Evolutionary conservation across 768 basidiomycete species (phyloP), one percentile per base, ranked within the genome.

Genomic region (Termitomyces sp.): DNA sequence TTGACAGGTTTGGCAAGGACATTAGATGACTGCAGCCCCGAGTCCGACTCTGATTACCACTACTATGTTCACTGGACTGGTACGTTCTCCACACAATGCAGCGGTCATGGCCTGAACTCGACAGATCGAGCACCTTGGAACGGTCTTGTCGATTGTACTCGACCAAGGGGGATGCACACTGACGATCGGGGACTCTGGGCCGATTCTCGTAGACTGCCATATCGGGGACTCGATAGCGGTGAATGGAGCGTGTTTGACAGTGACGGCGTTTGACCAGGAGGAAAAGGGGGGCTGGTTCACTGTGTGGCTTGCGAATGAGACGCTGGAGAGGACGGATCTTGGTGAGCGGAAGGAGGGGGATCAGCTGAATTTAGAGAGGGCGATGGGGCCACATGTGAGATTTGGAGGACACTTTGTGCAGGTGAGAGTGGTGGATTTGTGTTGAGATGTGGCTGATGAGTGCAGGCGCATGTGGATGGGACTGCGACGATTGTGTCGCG

Each of bases 401-500:
- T 97, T 98, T 64, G 97, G 97, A 25, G 97, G 97, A 11, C 97
- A 99, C 68, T 94, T 95, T 66, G 97, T 99, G 20, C 96, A 98
- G 83, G 94, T 91, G 64, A 52, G 76, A 4, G 22, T 16, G 12
- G 16, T 42, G 54, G 27, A 10, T 35, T 35, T 32, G 10, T 1
- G 7, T 15, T 45, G 23, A 6, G 18, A 16, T 18, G 12, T 38
- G 43, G 18, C 50, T 27, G 31, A 32, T 25, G 25, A 35, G 20
- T 20, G 32, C 56, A 98, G 94, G 97, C 90, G 16, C 97, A 99
- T 70, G 89, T 98, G 57, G 97, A 99, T 66, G 81, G 81, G 5
- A 96, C 92, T 0, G 95, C 91, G 10, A 88, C 75, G 0, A 78
- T 99, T 53, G 67, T 88, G 41, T 77, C 81, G 23, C 80, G 79